Evolutionary conservation across 805 yeast genomes (phyloP).

Genomic region (Blastobotrys americana): DNA sequence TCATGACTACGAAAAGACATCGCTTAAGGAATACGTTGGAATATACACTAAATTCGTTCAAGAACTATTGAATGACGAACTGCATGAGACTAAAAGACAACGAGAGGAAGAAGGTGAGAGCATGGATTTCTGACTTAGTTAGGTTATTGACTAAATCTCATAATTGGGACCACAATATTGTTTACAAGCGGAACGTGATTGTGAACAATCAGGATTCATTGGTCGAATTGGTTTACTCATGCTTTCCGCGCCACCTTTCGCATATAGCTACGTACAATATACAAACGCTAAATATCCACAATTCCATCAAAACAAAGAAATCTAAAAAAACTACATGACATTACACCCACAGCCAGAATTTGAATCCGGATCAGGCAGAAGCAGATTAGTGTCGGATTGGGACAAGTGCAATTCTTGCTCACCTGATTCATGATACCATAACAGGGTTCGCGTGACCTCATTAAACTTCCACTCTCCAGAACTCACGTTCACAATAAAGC

Average conservation of each 20-base stretch:
- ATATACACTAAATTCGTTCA: constrained; percentile 58
- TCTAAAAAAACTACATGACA: neutral
- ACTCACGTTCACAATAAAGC: constrained; percentile 42
- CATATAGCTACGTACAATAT: no score
- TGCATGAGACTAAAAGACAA: constrained; percentile 35
- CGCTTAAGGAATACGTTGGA: constrained; percentile 63
- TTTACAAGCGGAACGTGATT: no score
- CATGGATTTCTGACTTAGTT: constrained; percentile 1
- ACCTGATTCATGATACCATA: constrained; percentile 54
- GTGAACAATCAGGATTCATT: no score
- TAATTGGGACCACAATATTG: no score
- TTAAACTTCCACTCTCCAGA: constrained; percentile 53
- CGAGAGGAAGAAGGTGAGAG: constrained; percentile 27
- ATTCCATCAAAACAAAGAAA: no score
- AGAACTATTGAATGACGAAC: constrained; percentile 50
- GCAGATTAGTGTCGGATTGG: neutral
- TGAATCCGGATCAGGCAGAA: neutral
- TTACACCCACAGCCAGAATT: neutral
- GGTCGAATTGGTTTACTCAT: no score
- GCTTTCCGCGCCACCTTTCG: no score
- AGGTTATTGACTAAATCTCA: no score
- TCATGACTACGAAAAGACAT: constrained; percentile 54
- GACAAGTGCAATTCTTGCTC: constrained; percentile 8
- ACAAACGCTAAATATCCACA: no score
- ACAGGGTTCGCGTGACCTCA: constrained; percentile 46